Evolutionary conservation across 2,329 filamentous ascomycete species (phyloP), one percentile per base, ranked within the genome.

Genomic region (Fusarium pseudoanthophilum): DNA sequence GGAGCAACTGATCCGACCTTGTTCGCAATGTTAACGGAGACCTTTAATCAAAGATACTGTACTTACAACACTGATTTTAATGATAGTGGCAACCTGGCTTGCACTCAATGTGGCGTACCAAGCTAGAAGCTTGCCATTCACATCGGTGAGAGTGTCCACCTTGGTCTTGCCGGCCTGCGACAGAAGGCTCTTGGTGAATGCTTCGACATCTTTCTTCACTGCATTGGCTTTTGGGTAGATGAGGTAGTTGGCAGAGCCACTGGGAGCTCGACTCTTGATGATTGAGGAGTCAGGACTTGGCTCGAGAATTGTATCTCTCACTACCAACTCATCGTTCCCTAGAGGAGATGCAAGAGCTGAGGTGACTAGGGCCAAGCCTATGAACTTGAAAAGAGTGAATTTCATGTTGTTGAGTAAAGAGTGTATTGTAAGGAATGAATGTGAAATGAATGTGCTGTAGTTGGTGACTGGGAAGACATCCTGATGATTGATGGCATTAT

Each of bases 1-100:
- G 51, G 24, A 18, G 36, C 24, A 37, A 55, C 3, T 26, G 34
- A 26, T 0, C 51, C 51, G 0, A 55, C 5, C 34, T 55, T 28
- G 14, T 21, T 28, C 0, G 1, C 4, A 1, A 2, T 4, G 51
- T 55, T 39, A 55, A 21, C 5, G 9, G 7, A 21, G 4, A 0
- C 1, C 5, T 18, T 10, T 2, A 0, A 7, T 16, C 0, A 36
- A 5, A 20, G 9, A 1, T 20, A 2, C 1, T 14, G 24, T 18
- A 55, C 34, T 39, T 55, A 55, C 36, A 39, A 39, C 2, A 10
- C 3, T 30, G 24, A 1, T 18, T 8, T 36, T 55, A 4, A n/a
- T 30, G 14, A 55, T n/a, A 0, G 20, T 2, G 7, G 51, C 3
- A 16, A 39, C 24, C 24, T 55, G 34, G 24, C 21, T 55, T 11